Evolutionary conservation across 768 basidiomycete genomes (phyloP).

Genomic region (Boletus speciosus): DNA sequence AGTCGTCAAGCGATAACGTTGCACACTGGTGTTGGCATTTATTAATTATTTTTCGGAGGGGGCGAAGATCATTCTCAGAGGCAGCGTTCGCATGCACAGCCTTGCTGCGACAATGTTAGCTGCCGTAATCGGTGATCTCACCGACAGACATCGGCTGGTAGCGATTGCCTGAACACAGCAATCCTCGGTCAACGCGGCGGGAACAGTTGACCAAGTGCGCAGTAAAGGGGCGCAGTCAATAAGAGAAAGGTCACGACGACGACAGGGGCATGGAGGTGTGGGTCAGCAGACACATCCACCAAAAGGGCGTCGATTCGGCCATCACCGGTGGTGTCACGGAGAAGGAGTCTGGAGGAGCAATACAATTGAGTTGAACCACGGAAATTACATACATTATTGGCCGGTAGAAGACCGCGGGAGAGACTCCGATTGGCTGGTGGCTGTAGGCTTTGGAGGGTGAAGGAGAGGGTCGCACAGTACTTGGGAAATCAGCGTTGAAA

Average conservation of each 20-base stretch:
- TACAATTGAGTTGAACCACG: not conserved
- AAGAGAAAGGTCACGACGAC: no score
- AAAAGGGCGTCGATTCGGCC: not conserved
- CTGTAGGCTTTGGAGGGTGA: constrained; percentile 1
- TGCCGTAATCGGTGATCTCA: constrained; percentile 15
- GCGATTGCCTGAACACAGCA: constrained; percentile 11
- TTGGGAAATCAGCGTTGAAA: not conserved
- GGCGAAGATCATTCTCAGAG: not conserved
- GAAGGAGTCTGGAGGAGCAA: not conserved
- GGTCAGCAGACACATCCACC: not conserved
- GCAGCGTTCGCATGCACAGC: constrained; percentile 10
- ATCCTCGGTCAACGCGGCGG: not conserved
- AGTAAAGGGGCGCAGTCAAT: constrained; percentile 3
- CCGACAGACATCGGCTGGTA: not conserved
- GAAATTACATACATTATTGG: not conserved
- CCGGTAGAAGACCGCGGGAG: not conserved
- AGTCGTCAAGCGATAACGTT: not conserved
- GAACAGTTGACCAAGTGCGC: not conserved
- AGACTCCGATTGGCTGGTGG: not conserved
- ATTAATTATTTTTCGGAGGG: not conserved
- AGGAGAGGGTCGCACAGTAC: no score
- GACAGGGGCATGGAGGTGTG: no score
- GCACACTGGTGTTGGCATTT: not conserved
- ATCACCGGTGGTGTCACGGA: not conserved
- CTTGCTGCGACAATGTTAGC: not conserved